These are phyloP conservation scores for Cytospora mali DNA, from an alignment of 2,329 filamentous ascomycete species.

Conservation along the genomic window DNA sequence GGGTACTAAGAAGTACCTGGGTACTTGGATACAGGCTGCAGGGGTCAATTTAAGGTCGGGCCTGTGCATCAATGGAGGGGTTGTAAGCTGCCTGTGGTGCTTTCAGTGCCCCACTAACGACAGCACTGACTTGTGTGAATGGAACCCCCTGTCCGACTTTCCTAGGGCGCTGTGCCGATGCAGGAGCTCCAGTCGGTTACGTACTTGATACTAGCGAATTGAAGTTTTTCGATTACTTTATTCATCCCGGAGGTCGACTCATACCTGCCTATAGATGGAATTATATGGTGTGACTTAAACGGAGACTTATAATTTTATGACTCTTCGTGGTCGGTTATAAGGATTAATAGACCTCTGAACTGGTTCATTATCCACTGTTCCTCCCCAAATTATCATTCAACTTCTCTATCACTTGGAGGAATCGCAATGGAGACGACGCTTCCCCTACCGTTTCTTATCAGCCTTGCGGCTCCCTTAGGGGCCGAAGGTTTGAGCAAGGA, in stretches of 20 bases:
- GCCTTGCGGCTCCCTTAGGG: conserved; percentile 53
- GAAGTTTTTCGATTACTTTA: conserved; percentile 27
- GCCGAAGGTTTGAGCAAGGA: conserved; percentile 57
- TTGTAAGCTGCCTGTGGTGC: too few species aligned
- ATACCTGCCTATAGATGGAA: neutral
- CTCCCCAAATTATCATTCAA: conserved; percentile 9
- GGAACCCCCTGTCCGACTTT: too few species aligned
- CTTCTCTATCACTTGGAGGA: neutral
- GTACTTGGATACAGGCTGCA: neutral
- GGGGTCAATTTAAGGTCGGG: neutral
- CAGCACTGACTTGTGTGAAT: neutral
- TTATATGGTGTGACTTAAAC: conserved; percentile 23
- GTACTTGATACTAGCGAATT: conserved; percentile 27
- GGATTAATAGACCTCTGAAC: neutral
- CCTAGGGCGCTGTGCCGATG: conserved; percentile 31
- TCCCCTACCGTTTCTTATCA: conserved; percentile 64
- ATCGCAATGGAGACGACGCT: conserved; percentile 64
- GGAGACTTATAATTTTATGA: neutral
- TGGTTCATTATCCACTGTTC: neutral
- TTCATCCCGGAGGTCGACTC: conserved; percentile 25
- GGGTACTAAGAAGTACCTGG: neutral
- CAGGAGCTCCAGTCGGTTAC: conserved; percentile 31
- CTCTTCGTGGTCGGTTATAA: neutral
- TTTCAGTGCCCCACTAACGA: conserved; percentile 5
- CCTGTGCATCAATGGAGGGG: neutral